Evolutionary conservation across 495 filamentous ascomycete genomes (phyloP).

Genomic region (Talaromyces adpressus): DNA sequence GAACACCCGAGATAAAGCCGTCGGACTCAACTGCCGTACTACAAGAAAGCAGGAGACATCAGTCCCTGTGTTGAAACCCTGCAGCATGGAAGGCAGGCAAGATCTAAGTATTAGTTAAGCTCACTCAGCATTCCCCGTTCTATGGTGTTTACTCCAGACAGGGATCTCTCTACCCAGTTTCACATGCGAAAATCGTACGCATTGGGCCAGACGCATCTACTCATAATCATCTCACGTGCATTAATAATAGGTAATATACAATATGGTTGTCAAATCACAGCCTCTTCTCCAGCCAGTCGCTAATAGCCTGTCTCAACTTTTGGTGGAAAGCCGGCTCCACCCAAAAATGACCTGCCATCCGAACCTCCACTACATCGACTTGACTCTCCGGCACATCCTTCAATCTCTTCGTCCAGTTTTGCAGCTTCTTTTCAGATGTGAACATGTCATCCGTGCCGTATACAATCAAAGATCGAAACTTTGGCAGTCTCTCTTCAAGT

Average conservation of each 20-base stretch:
- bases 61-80: neutral
- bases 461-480: constrained; percentile 58
- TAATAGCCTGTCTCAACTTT: constrained; percentile 40
- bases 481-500: constrained; percentile 45
- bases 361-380: constrained; percentile 44
- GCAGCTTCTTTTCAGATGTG: constrained; percentile 58
- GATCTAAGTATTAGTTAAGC: neutral
- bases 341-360: constrained; percentile 81
- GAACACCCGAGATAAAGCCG: neutral
- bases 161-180: neutral
- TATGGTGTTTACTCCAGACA: neutral
- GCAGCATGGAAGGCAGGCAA: neutral
- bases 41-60: too few species aligned
- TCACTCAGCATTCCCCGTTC: neutral
- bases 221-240: neutral
- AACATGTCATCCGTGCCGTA: constrained; percentile 80
- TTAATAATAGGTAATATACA: neutral
- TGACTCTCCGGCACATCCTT: constrained; percentile 22
- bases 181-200: neutral
- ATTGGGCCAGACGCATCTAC: neutral
- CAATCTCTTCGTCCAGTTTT: constrained; percentile 62
- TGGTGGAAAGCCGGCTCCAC: constrained; percentile 52
- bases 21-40: neutral
- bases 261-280: neutral
- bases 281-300: constrained; percentile 29